Conservation (phyloP, 495 filamentous ascomycete species). For the Platismatia glauca region DNA sequence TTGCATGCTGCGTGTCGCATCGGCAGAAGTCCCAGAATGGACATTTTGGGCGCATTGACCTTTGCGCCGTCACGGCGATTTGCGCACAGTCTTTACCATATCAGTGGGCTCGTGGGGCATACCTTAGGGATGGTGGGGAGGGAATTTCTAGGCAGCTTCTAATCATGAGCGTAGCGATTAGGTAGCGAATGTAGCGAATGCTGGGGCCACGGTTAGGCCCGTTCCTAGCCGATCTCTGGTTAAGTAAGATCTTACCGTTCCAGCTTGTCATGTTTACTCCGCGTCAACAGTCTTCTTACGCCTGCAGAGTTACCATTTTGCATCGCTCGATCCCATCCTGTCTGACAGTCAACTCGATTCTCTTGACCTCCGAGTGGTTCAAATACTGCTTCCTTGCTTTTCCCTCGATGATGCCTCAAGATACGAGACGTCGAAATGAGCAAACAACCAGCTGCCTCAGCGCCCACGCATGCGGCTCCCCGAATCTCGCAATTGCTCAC, state of each 20-base stretch:
- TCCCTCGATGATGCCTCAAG: neutral
- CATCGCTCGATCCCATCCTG: neutral
- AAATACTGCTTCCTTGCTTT: neutral
- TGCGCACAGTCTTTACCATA: no score
- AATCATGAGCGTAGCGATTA: no score
- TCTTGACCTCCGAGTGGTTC: neutral
- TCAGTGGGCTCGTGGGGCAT: no score
- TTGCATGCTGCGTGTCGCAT: no score
- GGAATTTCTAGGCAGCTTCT: neutral
- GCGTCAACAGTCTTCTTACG: neutral
- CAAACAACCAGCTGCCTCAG: conserved; percentile 5
- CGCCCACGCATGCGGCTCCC: conserved; percentile 1
- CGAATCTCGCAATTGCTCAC: conserved; percentile 48
- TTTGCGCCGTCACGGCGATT: no score
- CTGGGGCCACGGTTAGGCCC: no score
- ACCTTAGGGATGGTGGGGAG: no score
- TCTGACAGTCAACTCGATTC: neutral
- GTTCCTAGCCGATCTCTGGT: no score
- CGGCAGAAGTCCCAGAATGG: no score
- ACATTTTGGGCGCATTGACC: no score
- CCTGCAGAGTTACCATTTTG: neutral
- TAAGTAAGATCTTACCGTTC: neutral
- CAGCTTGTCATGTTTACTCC: neutral
- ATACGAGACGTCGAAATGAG: neutral
- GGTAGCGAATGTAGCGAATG: no score